Base-by-base conservation (phyloP, 1,284 basidiomycete genomes). In the Leccinum pseudoinsigne region DNA sequence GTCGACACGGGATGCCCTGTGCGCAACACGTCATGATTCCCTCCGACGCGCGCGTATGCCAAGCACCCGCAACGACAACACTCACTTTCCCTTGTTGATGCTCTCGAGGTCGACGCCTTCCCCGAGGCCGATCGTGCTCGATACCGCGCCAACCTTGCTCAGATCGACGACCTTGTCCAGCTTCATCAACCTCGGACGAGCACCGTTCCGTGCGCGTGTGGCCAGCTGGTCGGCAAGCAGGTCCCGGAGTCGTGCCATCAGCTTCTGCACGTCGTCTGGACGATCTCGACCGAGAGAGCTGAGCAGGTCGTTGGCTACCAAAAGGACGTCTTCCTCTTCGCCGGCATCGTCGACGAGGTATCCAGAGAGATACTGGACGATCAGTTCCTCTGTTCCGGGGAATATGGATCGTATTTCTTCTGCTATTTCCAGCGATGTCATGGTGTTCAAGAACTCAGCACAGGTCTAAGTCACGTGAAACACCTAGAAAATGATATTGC, bases 141-240 rank as follows among this genome's bases (percentile, higher is more conserved):
- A 94, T 79, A 96, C 89, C 54, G 88, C 85, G n/a, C 83, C 85
- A 10, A 88, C 80, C 74, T 90, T 90, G 77, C 93, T 92, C 90
- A 99, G 94, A 72, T 98, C 93, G 81, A 99, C 89, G 53, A 95
- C 93, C 77, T 94, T 94, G 76, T 98, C 97, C 64, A 99, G 82
- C 73, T 92, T 89, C 69, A 87, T 85, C 53, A 93, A 73, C 66
- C 85, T 83, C 65, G 86, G 83, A 26, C 82, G 84, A 53, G 82
- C 79, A 69, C 82, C 84, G 64, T 82, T 87, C 72, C 82, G 87
- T 58, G 82, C 79, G 42, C 87, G 81, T 40, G 81, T 80, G 57
- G 76, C 81, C 53, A 92, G 78, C 58, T 88, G 86, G 28, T 89
- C 88, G 62, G 86, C 83, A 54, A 90, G 83, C 68, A 88, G 80